phyloP scores from a whole-genome alignment of 257 asterid genomes.

The Nicotiana benthamiana region DNA sequence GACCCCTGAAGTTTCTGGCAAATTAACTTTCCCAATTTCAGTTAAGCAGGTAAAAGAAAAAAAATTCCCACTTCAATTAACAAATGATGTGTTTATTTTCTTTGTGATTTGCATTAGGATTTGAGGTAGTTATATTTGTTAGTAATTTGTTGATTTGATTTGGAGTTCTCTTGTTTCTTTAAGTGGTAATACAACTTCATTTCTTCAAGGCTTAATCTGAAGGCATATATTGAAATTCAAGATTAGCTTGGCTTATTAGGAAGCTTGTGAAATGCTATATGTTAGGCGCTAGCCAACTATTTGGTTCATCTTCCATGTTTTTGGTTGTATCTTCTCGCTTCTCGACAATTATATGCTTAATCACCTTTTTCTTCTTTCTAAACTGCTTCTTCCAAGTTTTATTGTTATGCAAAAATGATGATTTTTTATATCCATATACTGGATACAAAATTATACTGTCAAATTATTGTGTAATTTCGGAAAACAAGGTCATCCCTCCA shows the following conservation, averaged over 20 bases:
- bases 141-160: background rate
- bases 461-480: background rate
- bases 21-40: constrained; percentile 68
- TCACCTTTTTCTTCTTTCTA: background rate
- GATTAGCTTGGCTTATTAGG: background rate
- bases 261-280: background rate
- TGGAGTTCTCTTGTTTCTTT: background rate
- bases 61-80: background rate
- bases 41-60: constrained; percentile 54
- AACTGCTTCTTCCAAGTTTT: background rate
- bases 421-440: background rate
- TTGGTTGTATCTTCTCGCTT: background rate
- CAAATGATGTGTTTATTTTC: background rate
- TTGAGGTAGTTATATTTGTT: background rate
- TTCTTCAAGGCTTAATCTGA: background rate
- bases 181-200: background rate
- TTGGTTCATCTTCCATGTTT: background rate
- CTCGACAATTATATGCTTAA: background rate
- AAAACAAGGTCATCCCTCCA: background rate
- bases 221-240: background rate
- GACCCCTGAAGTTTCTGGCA: constrained; percentile 67
- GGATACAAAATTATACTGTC: background rate
- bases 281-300: background rate
- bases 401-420: background rate
- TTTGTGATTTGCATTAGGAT: background rate